Evolutionary conservation across 345 rosid species (phyloP), one percentile per base, ranked within the genome.

Genomic region (Clausena lansium): DNA sequence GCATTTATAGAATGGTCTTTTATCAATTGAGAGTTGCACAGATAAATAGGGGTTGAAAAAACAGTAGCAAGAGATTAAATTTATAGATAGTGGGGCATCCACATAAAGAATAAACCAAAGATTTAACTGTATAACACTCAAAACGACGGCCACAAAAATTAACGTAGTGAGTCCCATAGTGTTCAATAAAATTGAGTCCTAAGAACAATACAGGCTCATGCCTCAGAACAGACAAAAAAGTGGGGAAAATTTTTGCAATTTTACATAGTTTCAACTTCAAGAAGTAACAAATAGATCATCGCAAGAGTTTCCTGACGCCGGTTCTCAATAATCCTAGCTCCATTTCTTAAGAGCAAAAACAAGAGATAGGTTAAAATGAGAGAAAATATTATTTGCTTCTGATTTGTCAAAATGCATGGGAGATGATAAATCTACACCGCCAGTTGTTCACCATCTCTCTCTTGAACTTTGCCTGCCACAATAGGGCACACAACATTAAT

Each of bases 361-460:
- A 61, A 57, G 74, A 73, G 39, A 81, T 76, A 55, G 66, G 80
- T 58, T 32, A 60, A 36, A 76, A 54, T n/a, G 75, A 72, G 73
- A 79, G 87, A 80, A 76, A 82, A 79, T 78, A 82, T 84, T 84
- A 86, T 84, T 85, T 76, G 77, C 78, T 67, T 80, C 83, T 14
- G 73, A 79, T 58, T 55, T n/a, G 79, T 76, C 57, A 82, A 78
- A 83, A 81, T 80, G 81, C 71, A 63, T 11, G 73, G 22, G 45
- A 61, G 73, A 76, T 22, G 64, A 79, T 27, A 58, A 82, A 81
- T 79, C 83, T 67, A 69, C 73, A 45, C 61, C 64, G 67, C 24
- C 36, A 62, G 70, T 73, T 61, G 63, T 80, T 89, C 91, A 91
- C 93, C 96, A 91, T 85, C 88, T 81, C n/a, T 82, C 90, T 83